Conservation (phyloP, 2,329 filamentous ascomycete genomes). For the Pseudogymnoascus sp. region DNA sequence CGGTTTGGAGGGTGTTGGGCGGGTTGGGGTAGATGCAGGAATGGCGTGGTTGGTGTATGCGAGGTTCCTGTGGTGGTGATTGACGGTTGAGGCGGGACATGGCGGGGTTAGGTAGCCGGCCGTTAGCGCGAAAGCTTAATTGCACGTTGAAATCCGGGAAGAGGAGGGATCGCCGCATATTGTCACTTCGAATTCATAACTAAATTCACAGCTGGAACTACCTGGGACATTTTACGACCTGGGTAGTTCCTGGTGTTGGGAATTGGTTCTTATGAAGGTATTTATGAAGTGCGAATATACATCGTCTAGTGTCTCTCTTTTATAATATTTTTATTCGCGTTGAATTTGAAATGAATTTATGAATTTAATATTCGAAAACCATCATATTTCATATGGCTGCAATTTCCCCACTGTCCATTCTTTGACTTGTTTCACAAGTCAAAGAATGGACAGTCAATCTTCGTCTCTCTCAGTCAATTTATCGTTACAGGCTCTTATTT, state of each 20-base stretch:
- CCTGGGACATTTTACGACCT: background rate
- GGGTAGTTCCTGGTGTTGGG: background rate
- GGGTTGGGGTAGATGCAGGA: background rate
- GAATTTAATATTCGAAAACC: background rate
- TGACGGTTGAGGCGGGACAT: background rate
- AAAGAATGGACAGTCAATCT: too few species aligned
- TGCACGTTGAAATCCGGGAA: background rate
- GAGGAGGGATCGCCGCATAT: background rate
- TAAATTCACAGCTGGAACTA: background rate
- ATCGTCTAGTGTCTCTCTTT: background rate
- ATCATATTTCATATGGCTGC: background rate
- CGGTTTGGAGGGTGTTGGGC: background rate
- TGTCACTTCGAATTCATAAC: background rate
- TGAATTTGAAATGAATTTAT: background rate
- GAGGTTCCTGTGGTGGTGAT: background rate
- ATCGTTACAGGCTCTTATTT: background rate
- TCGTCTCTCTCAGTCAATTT: background rate
- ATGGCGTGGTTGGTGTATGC: background rate
- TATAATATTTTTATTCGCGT: background rate
- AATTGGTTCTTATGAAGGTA: background rate
- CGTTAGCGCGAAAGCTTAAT: slow-evolving; percentile 5
- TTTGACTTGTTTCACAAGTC: background rate
- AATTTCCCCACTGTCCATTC: background rate
- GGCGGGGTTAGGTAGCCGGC: slow-evolving; percentile 1
- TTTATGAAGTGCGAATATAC: background rate